Evolutionary conservation across 2,329 filamentous ascomycete species (phyloP).

Genomic region (Amauroascus niger): DNA sequence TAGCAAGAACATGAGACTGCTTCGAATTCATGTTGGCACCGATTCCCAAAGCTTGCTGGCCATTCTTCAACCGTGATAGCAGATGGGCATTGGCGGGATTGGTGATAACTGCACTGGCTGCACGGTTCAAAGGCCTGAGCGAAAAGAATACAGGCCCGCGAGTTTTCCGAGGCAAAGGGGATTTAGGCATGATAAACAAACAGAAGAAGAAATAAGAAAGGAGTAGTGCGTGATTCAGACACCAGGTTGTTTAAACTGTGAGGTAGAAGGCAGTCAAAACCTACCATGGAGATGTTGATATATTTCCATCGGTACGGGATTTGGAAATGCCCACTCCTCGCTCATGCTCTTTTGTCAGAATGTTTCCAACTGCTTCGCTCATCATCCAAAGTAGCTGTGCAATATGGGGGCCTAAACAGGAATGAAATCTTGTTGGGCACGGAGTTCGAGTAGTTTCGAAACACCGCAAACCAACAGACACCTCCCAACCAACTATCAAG

Average conservation of each 20-base stretch:
- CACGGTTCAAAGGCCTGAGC: background rate
- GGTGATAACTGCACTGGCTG: conserved; percentile 3
- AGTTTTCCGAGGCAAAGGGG: background rate
- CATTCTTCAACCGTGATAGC: background rate
- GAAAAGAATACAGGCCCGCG: conserved; percentile 5
- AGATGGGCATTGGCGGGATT: conserved; percentile 11
- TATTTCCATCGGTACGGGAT: background rate
- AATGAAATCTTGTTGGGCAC: background rate
- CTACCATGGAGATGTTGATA: too few relatives aligned
- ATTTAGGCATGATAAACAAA: background rate
- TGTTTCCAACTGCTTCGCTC: background rate
- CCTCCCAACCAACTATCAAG: background rate
- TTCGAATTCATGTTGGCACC: conserved; percentile 9
- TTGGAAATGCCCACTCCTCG: background rate
- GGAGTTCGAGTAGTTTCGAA: too few relatives aligned
- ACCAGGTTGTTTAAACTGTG: too few relatives aligned
- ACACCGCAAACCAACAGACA: too few relatives aligned
- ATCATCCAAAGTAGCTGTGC: background rate
- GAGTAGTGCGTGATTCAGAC: too few relatives aligned
- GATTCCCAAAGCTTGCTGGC: background rate
- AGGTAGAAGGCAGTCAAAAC: too few relatives aligned
- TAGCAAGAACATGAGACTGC: conserved; percentile 13
- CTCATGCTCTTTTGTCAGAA: too few relatives aligned
- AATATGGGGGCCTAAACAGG: background rate
- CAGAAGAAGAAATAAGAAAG: background rate